Conservation (phyloP, 2,329 filamentous ascomycete species). For the Microascus cirrosus region DNA sequence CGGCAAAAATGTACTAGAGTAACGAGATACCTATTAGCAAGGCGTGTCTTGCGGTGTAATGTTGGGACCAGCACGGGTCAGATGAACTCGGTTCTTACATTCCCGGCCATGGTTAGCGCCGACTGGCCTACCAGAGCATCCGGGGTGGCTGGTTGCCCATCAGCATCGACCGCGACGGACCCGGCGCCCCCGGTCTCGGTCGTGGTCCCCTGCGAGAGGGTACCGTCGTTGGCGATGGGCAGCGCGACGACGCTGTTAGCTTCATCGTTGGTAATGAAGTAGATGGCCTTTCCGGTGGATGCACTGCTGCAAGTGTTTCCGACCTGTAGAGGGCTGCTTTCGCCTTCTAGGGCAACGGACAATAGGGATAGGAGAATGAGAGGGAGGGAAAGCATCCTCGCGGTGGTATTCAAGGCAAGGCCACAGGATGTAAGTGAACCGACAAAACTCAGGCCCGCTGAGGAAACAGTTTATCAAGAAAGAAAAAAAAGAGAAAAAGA, state of each 20-base stretch:
- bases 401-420: background rate
- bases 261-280: slow-evolving; percentile 43
- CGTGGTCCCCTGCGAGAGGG: slow-evolving; percentile 26
- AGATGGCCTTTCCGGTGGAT: slow-evolving; percentile 32
- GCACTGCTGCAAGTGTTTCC: background rate
- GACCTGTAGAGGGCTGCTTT: background rate
- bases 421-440: background rate
- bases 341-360: background rate
- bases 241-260: slow-evolving; percentile 37
- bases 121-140: slow-evolving; percentile 43
- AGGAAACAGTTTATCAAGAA: background rate
- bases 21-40: background rate
- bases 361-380: background rate
- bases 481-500: background rate
- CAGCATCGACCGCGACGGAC: slow-evolving; percentile 23
- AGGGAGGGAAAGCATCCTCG: background rate
- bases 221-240: slow-evolving; percentile 32
- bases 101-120: slow-evolving; percentile 33
- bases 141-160: slow-evolving; percentile 25
- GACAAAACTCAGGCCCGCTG: background rate
- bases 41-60: slow-evolving; percentile 2
- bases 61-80: background rate
- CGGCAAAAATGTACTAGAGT: slow-evolving; percentile 39
- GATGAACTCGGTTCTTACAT: slow-evolving; percentile 23
- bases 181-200: slow-evolving; percentile 37